Base-by-base conservation (phyloP, 306 rosid genomes). In the Clitoria ternatea region DNA sequence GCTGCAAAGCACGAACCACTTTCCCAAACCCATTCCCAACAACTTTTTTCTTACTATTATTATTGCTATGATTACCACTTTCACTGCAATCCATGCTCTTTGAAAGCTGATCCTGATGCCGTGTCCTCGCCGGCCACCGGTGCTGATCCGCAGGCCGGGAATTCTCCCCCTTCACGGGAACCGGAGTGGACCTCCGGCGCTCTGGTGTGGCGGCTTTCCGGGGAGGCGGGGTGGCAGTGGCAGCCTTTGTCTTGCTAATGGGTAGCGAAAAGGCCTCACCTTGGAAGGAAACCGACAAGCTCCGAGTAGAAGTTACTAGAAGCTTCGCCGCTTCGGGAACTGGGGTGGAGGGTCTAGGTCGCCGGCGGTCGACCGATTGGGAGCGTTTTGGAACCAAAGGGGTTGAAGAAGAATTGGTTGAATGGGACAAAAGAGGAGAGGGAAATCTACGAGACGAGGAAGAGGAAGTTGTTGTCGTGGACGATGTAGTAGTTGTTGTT, bases 201-300 rank as follows among this genome's bases (percentile, higher is more conserved):
- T 95, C 99, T 23, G 99, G 97, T 13, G 97, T 95, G 6, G 85
- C 65, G 4, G 82, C 62, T 75, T 89, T 95, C 60, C 94, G 75
- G 11, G 82, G 84, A 24, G 62, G 37, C 0, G 91, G 83, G 26
- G 90, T 62, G 15, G 90, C 76, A 6, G 91, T 27, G 19, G 74
- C 74, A 1, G 77, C 81, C 66, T 89, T 95, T 3, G 96, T 81
- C 86, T 95, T 95, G 56, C 97, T 95, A 78, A 95, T 83, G 83
- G 99, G 97, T 69, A 95, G 96, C 42, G 99, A 89, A 69, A 87
- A 95, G 14, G 96, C 84, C 75, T 91, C 97, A 0, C 99, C 99
- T 61, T 95, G 99, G 64, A 95, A 95, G 11, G 99, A 95, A 78
- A 95, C 97, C 17, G 99, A 95, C 13, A 95, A 66, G 72, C 99